Conservation (phyloP, 768 basidiomycete genomes). For the Amanita rubescens region DNA sequence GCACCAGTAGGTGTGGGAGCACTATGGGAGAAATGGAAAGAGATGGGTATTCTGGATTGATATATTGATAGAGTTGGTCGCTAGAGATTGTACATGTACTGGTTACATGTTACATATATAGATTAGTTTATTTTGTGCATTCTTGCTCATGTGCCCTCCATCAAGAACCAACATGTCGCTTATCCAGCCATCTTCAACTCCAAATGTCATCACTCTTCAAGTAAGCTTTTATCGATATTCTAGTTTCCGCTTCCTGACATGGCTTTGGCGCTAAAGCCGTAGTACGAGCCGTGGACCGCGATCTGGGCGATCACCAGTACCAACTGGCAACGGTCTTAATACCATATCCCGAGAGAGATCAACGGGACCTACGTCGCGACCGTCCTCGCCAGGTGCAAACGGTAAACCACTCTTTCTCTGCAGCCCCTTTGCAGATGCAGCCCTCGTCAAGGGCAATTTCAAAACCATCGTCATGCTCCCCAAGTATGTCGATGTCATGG, state of each 20-base stretch:
- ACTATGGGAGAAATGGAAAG: constrained; percentile 85
- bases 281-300: constrained; percentile 16
- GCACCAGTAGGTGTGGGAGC: constrained; percentile 67
- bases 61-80: constrained; percentile 33
- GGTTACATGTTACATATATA: neutral
- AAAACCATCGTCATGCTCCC: constrained; percentile 97
- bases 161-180: neutral
- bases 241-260: neutral
- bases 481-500: constrained; percentile 92
- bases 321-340: constrained; percentile 18
- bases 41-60: constrained; percentile 74
- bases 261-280: constrained; percentile 9
- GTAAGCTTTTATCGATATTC: constrained; percentile 1
- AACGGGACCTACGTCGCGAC: constrained; percentile 29
- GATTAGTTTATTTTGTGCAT: neutral
- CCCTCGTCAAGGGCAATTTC: constrained; percentile 96
- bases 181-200: neutral
- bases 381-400: constrained; percentile 29
- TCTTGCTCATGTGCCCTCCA: neutral
- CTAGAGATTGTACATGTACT: neutral
- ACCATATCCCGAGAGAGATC: constrained; percentile 14
- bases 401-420: constrained; percentile 76
- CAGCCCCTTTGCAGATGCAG: constrained; percentile 91
- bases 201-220: constrained; percentile 9
- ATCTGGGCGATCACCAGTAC: constrained; percentile 30